phyloP scores from a whole-genome alignment of 257 asterid genomes.

The Jasminum sambac region DNA sequence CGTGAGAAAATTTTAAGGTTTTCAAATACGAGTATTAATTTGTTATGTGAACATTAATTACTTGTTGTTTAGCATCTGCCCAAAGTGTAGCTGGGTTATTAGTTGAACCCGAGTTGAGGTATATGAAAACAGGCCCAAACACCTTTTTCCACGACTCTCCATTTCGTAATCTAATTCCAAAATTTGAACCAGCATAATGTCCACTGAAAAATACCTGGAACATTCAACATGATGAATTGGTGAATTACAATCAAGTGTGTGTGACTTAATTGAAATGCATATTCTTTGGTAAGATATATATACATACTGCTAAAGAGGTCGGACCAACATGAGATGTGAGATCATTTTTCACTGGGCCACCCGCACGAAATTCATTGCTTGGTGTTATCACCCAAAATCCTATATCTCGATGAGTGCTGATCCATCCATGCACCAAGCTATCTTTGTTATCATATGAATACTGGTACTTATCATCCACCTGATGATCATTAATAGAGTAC shows the following conservation, averaged over 20 bases:
- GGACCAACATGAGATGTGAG: conserved; percentile 68
- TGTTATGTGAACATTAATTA: neutral
- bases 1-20: too few species aligned
- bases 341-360: conserved; percentile 65
- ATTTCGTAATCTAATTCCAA: conserved; percentile 36
- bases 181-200: conserved; percentile 52
- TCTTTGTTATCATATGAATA: conserved; percentile 58
- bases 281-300: too few species aligned
- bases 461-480: conserved; percentile 79
- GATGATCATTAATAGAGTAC: neutral
- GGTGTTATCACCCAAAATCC: conserved; percentile 78
- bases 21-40: too few species aligned
- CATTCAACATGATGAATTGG: neutral
- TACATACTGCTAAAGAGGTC: conserved; percentile 52
- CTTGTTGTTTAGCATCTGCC: conserved; percentile 69
- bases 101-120: conserved; percentile 48
- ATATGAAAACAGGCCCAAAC: conserved; percentile 63
- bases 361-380: conserved; percentile 60
- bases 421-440: conserved; percentile 70
- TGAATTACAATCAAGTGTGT: neutral
- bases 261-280: too few species aligned
- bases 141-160: conserved; percentile 70
- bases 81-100: conserved; percentile 39
- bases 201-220: conserved; percentile 46
- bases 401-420: conserved; percentile 31